phyloP scores from a whole-genome alignment of 768 basidiomycete species.

The Clathrus columnatus region DNA sequence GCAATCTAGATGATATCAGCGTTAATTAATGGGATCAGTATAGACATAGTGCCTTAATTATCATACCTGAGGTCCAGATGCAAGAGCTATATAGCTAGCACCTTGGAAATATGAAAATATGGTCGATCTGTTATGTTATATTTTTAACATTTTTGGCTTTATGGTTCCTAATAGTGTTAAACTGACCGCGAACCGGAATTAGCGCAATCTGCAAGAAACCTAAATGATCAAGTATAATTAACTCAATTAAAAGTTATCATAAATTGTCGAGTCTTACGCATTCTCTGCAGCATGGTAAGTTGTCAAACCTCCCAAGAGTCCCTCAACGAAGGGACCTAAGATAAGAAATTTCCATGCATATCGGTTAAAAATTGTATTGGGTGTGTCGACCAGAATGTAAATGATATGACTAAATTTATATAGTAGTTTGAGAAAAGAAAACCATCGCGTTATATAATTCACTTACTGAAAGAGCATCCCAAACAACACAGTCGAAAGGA shows the following conservation, averaged over 20 bases:
- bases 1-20: not conserved
- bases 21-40: not conserved
- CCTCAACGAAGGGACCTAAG: constrained; percentile 71
- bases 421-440: not conserved
- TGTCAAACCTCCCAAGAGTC: constrained; percentile 72
- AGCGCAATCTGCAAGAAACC: constrained; percentile 20
- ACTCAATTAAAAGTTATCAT: constrained; percentile 19
- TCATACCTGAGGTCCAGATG: constrained; percentile 29
- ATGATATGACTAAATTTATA: constrained; percentile 53
- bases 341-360: constrained; percentile 72
- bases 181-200: constrained; percentile 18
- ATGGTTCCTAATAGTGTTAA: too few relatives aligned
- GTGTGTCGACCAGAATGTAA: constrained; percentile 67
- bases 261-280: constrained; percentile 20
- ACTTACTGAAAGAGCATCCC: constrained; percentile 70
- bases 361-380: constrained; percentile 45
- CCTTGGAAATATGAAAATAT: constrained; percentile 24
- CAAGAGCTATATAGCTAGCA: constrained; percentile 29
- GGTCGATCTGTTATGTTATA: constrained; percentile 15
- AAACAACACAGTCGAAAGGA: constrained; percentile 55
- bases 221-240: not conserved
- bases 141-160: too few relatives aligned
- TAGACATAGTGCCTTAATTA: not conserved
- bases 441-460: constrained; percentile 23
- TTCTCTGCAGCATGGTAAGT: constrained; percentile 37